Base-by-base conservation (phyloP, 1,284 basidiomycete species). In the Rhodotorula sp. region DNA sequence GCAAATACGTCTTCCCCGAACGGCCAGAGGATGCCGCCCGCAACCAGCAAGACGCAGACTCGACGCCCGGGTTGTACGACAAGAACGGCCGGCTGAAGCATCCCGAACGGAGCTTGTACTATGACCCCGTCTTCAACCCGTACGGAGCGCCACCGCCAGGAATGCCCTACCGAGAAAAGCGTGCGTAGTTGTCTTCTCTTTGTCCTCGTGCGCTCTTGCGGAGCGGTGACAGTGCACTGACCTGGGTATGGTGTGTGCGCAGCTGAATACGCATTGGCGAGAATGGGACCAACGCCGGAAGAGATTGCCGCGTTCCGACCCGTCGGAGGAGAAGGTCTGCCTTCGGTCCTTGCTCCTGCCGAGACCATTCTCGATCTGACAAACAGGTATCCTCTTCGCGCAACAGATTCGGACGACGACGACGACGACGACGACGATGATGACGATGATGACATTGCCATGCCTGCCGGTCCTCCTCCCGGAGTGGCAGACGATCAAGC, bases 141-240 rank as follows among this genome's bases (percentile, higher is more conserved):
- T 95, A 87, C 80, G 95, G 95, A 39, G 92, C 93, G n/a, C 89
- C 95, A 29, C 95, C 95, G 29, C 95, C 95, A 15, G 95, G 95
- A 14, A 92, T 97, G 93, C 93, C 92, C 15, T 97, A 97, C 81
- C 83, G 87, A 62, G 93, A 97, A 80, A 85, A 90, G 64, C 74
- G 74, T 78, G 52, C 60, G 39, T 43, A 43, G 10, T 43, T 10
- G 70, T 66, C 49, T 23, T n/a, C 31, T 46, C 56, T 20, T 16
- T 7, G 14, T 52, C 29, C 2, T 20, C 26, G 20, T 39, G 23
- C 8, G 47, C 6, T 14, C 46, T 18, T 54, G 58, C 43, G 21
- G 21, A 23, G 7, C 4, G n/a, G 23, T 16, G 46, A 21, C 29
- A 26, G n/a, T 15, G n/a, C 1, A 15, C 20, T n/a, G 52, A n/a